A percentile compares a stretch with the other conserved stretches of the same genome.
Conservation (phyloP, 257 asterid genomes). For the Nicotiana benthamiana region DNA sequence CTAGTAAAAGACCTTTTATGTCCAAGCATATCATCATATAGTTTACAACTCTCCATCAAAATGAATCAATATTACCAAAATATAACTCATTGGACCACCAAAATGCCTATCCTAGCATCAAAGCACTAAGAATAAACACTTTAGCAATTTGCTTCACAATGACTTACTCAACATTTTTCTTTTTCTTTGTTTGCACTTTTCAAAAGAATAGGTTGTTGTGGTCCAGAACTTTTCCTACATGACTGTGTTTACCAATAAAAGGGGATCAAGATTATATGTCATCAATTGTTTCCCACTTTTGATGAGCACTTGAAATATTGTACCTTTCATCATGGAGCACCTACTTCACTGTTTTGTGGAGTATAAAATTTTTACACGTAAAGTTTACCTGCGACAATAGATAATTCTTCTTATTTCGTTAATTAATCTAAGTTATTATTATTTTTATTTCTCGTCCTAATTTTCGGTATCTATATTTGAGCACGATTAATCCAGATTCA, state of each 20-base stretch:
- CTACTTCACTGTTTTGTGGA: neutral
- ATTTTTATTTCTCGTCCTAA: too few relatives aligned
- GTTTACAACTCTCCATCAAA: slow-evolving; percentile 5
- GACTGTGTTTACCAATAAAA: neutral
- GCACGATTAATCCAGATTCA: too few relatives aligned
- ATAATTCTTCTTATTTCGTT: too few relatives aligned
- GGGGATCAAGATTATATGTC: neutral
- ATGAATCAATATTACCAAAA: slow-evolving; percentile 7
- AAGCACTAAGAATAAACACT: slow-evolving; percentile 13
- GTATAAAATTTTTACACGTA: too few relatives aligned
- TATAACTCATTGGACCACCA: neutral
- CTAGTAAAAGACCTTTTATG: slow-evolving; percentile 14
- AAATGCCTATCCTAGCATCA: slow-evolving; percentile 5
- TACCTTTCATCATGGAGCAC: slow-evolving; percentile 8
- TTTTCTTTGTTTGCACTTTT: slow-evolving; percentile 3
- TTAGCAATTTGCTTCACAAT: slow-evolving; percentile 6
- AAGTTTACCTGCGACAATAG: too few relatives aligned
- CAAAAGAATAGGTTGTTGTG: neutral
- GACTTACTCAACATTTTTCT: neutral
- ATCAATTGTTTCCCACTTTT: slow-evolving; percentile 5
- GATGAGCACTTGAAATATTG: slow-evolving; percentile 5
- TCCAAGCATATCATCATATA: neutral
- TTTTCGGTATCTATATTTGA: too few relatives aligned
- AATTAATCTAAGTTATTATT: too few relatives aligned
- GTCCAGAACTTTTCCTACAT: neutral